Percentiles rank a stretch among this genome's conserved stretches.
These are phyloP conservation scores for Vanrija sp. DNA, from an alignment of 1,284 basidiomycete species.

Conservation along the genomic window DNA sequence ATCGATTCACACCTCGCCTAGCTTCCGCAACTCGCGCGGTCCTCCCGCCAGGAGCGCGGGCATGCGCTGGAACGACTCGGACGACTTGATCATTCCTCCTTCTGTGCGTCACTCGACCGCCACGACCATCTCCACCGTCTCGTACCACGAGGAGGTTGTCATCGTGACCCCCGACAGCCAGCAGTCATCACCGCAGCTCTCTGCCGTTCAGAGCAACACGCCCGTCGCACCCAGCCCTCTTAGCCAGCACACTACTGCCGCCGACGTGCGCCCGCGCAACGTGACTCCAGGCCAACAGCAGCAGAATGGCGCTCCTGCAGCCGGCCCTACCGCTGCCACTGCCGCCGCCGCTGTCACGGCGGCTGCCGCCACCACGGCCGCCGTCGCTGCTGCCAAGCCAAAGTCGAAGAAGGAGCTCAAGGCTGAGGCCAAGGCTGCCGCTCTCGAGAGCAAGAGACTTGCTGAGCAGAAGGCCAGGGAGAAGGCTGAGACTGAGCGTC, in stretches of 20 bases:
- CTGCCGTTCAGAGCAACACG: constrained; percentile 7
- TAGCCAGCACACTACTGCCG: constrained; percentile 26
- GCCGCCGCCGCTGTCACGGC: constrained; percentile 1
- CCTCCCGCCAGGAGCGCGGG: constrained; percentile 37
- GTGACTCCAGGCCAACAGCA: neutral
- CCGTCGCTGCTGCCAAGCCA: constrained; percentile 9
- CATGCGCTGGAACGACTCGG: constrained; percentile 36
- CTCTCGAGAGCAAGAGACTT: constrained; percentile 11
- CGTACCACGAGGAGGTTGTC: neutral
- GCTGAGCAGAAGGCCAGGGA: constrained; percentile 7
- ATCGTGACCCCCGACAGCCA: neutral
- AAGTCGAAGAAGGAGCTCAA: constrained; percentile 72
- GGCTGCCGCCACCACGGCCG: constrained; percentile 1
- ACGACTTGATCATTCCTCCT: too few species aligned
- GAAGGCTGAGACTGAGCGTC: constrained; percentile 3
- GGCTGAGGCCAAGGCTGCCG: constrained; percentile 54
- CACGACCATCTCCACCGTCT: constrained; percentile 3
- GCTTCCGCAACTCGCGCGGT: constrained; percentile 19
- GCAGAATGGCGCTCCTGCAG: neutral
- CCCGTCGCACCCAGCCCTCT: constrained; percentile 26
- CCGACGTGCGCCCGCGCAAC: neutral
- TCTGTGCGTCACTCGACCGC: constrained; percentile 1
- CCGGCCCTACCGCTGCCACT: neutral
- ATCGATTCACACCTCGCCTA: constrained; percentile 13
- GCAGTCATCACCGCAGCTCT: constrained; percentile 3